Evolutionary conservation across 208 protist genomes (phyloP).

Genomic region (Porcisia deanei): DNA sequence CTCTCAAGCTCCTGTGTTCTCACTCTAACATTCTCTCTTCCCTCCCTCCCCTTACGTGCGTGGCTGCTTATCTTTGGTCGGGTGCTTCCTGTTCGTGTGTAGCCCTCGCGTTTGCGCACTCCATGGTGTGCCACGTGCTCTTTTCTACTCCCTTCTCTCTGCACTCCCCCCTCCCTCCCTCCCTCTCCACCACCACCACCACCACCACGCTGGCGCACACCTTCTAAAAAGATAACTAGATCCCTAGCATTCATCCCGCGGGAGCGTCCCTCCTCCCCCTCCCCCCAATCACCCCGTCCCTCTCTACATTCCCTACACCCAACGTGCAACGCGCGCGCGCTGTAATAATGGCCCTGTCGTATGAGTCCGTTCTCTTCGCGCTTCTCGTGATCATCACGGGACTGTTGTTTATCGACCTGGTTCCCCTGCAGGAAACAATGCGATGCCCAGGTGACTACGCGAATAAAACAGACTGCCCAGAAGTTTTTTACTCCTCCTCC

Average conservation of each 20-base stretch:
- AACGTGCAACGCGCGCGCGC: neutral
- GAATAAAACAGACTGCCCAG: slow-evolving; percentile 60
- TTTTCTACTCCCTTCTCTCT: neutral
- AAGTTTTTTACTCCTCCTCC: slow-evolving; percentile 63
- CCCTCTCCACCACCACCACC: too few relatives aligned
- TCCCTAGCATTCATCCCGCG: too few relatives aligned
- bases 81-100: neutral
- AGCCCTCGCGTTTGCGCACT: neutral
- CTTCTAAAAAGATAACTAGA: too few relatives aligned
- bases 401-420: slow-evolving; percentile 76
- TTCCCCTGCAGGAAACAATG: slow-evolving; percentile 77
- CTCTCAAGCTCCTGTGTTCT: neutral
- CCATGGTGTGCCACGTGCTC: neutral
- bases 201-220: too few relatives aligned
- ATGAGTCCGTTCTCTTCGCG: slow-evolving; percentile 38
- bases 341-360: neutral
- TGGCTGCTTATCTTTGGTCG: neutral
- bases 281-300: slow-evolving; percentile 1
- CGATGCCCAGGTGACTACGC: slow-evolving; percentile 54
- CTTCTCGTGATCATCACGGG: slow-evolving; percentile 57
- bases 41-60: neutral
- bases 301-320: neutral
- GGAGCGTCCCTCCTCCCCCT: too few relatives aligned
- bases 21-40: neutral
- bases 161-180: neutral